Base-by-base conservation (phyloP, 2,329 filamentous ascomycete species). In the Juglanconis sp. region DNA sequence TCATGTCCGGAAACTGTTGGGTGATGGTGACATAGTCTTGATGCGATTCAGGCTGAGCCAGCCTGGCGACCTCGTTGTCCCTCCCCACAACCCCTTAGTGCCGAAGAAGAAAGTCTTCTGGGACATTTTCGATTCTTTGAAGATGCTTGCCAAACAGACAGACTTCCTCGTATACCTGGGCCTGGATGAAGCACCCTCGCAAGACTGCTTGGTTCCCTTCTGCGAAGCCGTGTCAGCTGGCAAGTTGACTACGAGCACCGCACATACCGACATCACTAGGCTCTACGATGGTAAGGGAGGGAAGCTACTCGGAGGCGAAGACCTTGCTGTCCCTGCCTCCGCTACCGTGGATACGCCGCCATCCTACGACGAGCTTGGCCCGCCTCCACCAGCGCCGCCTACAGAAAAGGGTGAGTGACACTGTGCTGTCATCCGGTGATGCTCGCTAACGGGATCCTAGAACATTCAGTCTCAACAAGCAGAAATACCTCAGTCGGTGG, bases 201-300 rank as follows among this genome's bases (percentile, higher is more conserved):
- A 35, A 34, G 31, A 46, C 4, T 11, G 31, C 24, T 24, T 46
- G 10, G 10, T 5, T 15, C 24, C 48, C 17, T 46, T 57, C 15
- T 51, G 35, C 17, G 13, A 52, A 31, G 55, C 55, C 4, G 36
- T 51, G 31, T n/a, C 47, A 9, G 40, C 36, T 30, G 55, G 55
- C 9, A 30, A 31, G 13, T 30, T 57, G 13, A 36, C 36, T n/a
- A 42, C 30, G 10, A 57, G 55, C 48, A 36, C 36, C 50, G 55
- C 7, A 32, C 55, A 51, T 51, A 48, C 55, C 48, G 55, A 57
- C 31, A 30, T 57, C 7, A 35, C 55, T 8, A 34, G 55, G 31
- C 55, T 57, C 4, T 57, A 57, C 15, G 55, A 57, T 34, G 55
- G 55, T 31, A 57, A 52, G 15, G 55, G 55, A 46, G 55, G 55